These are phyloP conservation scores for Tolypocladium ophioglossoides DNA, from an alignment of 2,329 filamentous ascomycete species.

Conservation along the genomic window DNA sequence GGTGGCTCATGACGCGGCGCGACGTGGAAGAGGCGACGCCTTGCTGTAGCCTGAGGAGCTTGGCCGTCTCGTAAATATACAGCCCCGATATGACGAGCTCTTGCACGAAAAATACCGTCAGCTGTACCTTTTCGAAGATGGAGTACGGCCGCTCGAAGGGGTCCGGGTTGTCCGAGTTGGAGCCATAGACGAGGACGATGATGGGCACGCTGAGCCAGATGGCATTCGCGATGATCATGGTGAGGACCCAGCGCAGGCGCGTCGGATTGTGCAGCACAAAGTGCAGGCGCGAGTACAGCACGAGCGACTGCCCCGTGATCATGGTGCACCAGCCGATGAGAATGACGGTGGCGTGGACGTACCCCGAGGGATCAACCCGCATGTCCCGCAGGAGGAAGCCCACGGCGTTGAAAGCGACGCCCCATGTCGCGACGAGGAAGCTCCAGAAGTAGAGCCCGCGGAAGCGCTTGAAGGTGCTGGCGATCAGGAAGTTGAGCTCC, in stretches of 20 bases:
- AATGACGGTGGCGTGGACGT: constrained; percentile 15
- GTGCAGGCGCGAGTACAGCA: constrained; percentile 52
- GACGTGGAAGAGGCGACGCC: constrained; percentile 8
- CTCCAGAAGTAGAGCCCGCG: constrained; percentile 22
- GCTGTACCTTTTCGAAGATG: constrained; percentile 41
- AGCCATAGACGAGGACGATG: constrained; percentile 43
- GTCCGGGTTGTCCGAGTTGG: constrained; percentile 22
- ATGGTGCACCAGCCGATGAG: constrained; percentile 30
- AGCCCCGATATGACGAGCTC: constrained; percentile 41
- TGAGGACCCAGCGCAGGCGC: constrained; percentile 37
- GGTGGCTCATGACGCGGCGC: constrained; percentile 14
- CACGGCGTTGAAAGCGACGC: constrained; percentile 21
- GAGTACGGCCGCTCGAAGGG: constrained; percentile 22
- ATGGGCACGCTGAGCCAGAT: constrained; percentile 42
- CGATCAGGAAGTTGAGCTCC: constrained; percentile 17
- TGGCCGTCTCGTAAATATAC: constrained; percentile 41
- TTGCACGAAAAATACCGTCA: constrained; percentile 44
- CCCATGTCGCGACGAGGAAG: constrained; percentile 16
- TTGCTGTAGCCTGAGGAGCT: constrained; percentile 33
- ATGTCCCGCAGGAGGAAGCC: constrained; percentile 35
- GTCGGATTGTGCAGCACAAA: constrained; percentile 41
- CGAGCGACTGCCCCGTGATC: constrained; percentile 50
- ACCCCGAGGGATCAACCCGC: constrained; percentile 1
- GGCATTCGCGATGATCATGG: constrained; percentile 46
- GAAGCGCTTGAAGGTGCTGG: constrained; percentile 15